Evolutionary conservation across 305 asterid genomes (phyloP), one percentile per base, ranked within the genome.

Genomic region (Fraxinus nigra): DNA sequence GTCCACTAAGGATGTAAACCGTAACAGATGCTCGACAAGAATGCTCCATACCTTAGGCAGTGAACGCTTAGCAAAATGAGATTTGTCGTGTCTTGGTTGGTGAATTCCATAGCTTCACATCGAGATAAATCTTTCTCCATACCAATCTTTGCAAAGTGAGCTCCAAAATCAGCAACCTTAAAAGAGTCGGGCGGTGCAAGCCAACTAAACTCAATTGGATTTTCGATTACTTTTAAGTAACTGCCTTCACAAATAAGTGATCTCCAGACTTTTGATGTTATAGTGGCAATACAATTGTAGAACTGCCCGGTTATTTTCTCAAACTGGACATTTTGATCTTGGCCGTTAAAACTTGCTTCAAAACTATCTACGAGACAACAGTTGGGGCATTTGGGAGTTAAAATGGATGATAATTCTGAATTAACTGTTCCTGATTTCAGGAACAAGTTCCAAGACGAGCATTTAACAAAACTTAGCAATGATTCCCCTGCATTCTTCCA

Each of bases 401-500:
- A 77, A 30, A 35, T 54, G 26, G 82, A 77, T 30, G 83, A 76
- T 35, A 61, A 30, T 7, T 82, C 89, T 37, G 84, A 32, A 78
- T 28, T 33, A 65, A 43, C 32, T 11, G 37, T 54, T 7, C 63
- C 81, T 70, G 3, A n/a, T 30, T 59, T 69, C 32, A 37, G 40
- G 32, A 35, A 37, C 18, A 82, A 46, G 69, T 80, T 87, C 90
- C 90, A 84, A 4, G 38, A 3, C 0, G 86, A 82, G 88, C 81
- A 85, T 82, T 82, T 83, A 24, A 86, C 84, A 51, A 93, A 85
- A 56, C 40, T 54, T 30, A 88, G 83, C 75, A 95, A 59, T 1
- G 92, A 89, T 48, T 91, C 93, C 24, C 98, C 98, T 0, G 97
- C 94, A 77, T 77, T 83, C 30, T 24, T 82, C 92, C 94, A 92